A percentile compares a stretch with the other conserved stretches of the same genome.
Conservation (phyloP, 164 flowering plant genomes). For the Protea cynaroides region DNA sequence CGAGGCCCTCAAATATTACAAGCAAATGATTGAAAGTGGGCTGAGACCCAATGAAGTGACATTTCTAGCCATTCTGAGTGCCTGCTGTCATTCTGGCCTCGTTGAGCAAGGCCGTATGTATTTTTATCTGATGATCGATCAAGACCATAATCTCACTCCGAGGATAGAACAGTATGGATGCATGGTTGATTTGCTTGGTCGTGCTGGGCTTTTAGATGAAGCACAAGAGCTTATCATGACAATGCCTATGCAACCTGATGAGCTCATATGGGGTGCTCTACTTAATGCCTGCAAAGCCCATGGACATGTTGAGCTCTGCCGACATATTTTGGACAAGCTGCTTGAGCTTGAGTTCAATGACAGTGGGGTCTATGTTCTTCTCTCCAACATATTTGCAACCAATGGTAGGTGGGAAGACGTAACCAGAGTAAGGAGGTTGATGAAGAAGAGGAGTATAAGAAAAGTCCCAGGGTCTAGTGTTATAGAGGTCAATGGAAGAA, state of each 20-base stretch:
- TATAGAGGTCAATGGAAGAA: constrained; percentile 39
- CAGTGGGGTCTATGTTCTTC: constrained; percentile 47
- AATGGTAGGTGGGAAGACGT: constrained; percentile 49
- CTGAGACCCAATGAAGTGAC: constrained; percentile 43
- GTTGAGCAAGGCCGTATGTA: constrained; percentile 38
- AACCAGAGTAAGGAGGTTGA: constrained; percentile 32
- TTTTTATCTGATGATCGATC: constrained; percentile 31
- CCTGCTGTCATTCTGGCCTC: constrained; percentile 56
- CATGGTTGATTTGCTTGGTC: constrained; percentile 52
- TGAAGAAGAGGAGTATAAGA: constrained; percentile 39
- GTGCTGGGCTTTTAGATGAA: constrained; percentile 43
- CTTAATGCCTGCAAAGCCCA: constrained; percentile 44
- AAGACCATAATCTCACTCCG: constrained; percentile 24
- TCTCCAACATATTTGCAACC: constrained; percentile 44
- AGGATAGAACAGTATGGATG: constrained; percentile 53
- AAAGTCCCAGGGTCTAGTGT: constrained; percentile 52
- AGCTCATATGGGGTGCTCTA: constrained; percentile 48
- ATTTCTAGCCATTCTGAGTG: constrained; percentile 44
- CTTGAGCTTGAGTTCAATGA: constrained; percentile 32
- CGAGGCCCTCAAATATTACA: constrained; percentile 29
- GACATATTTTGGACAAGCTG: constrained; percentile 18
- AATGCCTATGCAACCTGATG: constrained; percentile 52
- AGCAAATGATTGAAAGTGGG: constrained; percentile 26
- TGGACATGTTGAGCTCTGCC: constrained; percentile 31
- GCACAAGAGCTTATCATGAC: constrained; percentile 31